Conservation (phyloP, 139 green algal species). For the Volvox reticuliferus region DNA sequence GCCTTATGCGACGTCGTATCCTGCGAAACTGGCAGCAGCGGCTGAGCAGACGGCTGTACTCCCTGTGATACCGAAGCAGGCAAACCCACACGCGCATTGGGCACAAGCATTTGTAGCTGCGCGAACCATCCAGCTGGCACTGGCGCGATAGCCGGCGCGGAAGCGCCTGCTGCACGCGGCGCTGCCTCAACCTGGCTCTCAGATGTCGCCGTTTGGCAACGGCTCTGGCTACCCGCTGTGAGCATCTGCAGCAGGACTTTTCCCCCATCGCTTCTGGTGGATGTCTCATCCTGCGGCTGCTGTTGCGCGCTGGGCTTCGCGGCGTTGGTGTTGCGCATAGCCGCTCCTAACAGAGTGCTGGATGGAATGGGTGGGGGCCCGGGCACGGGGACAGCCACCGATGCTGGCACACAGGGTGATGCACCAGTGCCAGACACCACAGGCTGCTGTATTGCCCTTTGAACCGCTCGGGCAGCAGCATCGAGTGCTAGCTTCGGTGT, state of each 20-base stretch:
- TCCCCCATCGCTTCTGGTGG: background rate
- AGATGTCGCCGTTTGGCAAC: background rate
- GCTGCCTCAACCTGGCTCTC: background rate
- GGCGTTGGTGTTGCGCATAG: background rate
- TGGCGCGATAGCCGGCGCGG: background rate
- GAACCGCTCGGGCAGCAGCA: background rate
- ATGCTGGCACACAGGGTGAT: slow-evolving; percentile 11
- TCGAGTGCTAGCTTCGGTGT: background rate
- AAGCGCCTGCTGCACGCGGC: background rate
- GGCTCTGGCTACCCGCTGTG: background rate
- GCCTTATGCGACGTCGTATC: too few species aligned
- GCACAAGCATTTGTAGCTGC: slow-evolving; percentile 25
- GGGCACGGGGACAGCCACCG: background rate
- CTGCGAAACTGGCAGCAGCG: background rate
- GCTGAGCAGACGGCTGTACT: too few species aligned
- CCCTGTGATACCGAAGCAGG: background rate
- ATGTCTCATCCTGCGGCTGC: background rate
- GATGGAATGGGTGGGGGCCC: slow-evolving; percentile 16
- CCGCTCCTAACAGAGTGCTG: slow-evolving; percentile 23
- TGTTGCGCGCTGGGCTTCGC: background rate
- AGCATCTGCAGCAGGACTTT: slow-evolving; percentile 32
- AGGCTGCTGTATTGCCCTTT: slow-evolving; percentile 4
- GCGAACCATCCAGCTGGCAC: background rate
- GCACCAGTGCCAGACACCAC: too few species aligned
- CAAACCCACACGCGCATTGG: slow-evolving; percentile 12